These are phyloP conservation scores for Diaporthe australafricana DNA, from an alignment of 2,329 filamentous ascomycete species.

Conservation along the genomic window DNA sequence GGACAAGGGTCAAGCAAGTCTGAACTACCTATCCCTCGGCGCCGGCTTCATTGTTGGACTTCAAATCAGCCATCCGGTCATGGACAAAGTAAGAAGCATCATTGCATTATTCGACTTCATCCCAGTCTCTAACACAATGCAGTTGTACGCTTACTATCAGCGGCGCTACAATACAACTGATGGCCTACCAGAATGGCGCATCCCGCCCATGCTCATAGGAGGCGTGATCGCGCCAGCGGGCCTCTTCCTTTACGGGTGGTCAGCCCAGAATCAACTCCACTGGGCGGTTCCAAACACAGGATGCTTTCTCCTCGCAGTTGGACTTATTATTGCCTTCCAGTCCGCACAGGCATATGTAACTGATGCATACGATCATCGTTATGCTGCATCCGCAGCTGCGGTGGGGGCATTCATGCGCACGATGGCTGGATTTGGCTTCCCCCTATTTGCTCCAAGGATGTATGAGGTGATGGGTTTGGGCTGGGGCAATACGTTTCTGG, in stretches of 20 bases:
- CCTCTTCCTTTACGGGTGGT: constrained; percentile 62
- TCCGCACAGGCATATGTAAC: constrained; percentile 70
- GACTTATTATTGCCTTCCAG: constrained; percentile 68
- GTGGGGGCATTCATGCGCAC: constrained; percentile 67
- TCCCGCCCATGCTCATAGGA: constrained; percentile 50
- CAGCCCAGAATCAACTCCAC: constrained; percentile 54
- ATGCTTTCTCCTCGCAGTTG: constrained; percentile 56
- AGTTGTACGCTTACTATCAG: constrained; percentile 33
- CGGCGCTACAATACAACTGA: constrained; percentile 37
- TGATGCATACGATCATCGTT: constrained; percentile 57
- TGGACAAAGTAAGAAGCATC: neutral
- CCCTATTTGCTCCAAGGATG: constrained; percentile 65
- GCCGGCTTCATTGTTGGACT: constrained; percentile 14
- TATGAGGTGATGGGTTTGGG: constrained; percentile 55
- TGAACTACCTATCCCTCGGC: constrained; percentile 20
- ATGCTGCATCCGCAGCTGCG: constrained; percentile 56
- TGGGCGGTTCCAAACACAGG: constrained; percentile 71
- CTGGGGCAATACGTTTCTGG: constrained; percentile 51
- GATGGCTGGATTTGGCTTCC: constrained; percentile 68
- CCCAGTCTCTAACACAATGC: neutral
- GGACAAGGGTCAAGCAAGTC: constrained; percentile 22
- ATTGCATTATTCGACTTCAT: accelerated
- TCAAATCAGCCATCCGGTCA: constrained; percentile 16
- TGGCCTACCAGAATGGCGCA: constrained; percentile 49
- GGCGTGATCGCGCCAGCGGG: constrained; percentile 58